Evolutionary conservation across 1,139 yeast species (phyloP), one percentile per base, ranked within the genome.

Genomic region (Debaryomycetaceae sp.): DNA sequence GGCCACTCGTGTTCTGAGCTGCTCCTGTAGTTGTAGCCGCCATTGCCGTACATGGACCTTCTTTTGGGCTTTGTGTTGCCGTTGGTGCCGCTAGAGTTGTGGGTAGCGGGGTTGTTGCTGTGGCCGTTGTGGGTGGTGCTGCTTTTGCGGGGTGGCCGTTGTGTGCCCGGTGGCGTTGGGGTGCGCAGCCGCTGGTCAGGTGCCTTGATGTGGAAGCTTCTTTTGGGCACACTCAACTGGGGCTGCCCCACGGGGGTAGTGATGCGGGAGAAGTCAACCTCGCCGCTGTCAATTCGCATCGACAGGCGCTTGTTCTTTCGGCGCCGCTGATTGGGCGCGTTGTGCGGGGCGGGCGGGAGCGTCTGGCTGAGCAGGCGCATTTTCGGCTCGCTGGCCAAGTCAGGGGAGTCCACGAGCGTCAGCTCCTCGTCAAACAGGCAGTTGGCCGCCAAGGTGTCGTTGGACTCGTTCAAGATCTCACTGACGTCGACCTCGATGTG

Each of bases 381-480:
- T 8, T 37, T 34, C 9, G 35, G 32, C 13, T 39, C 43, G 18
- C 38, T 44, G 23, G 23, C 34, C 14, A 37, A 31, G 25, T 56
- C 60, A 1, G 61, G 58, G 10, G 61, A 50, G 27, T 44, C 53
- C 14, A 52, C 46, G 29, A 56, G 46, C 2, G 64, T 56, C 4
- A 55, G 51, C 17, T 61, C 68, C 31, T 61, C 68, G 32, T 61
- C 69, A 42, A 58, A 56, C n/a, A 62, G 55, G 16, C 46, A 42
- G 31, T 53, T 53, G n/a, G 51, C 46, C 13, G 25, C 23, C 28
- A 63, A 48, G 1, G 60, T 51, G 25, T 60, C 65, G 32, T 49
- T 58, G 3, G 67, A 49, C 25, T 65, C 66, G 25, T 39, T 44
- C 36, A 65, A 50, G 18, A 66, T 40, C 14, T 53, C 61, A 20